These are phyloP conservation scores for Asclepias syriaca DNA, from an alignment of 257 asterid genomes.

Conservation along the genomic window DNA sequence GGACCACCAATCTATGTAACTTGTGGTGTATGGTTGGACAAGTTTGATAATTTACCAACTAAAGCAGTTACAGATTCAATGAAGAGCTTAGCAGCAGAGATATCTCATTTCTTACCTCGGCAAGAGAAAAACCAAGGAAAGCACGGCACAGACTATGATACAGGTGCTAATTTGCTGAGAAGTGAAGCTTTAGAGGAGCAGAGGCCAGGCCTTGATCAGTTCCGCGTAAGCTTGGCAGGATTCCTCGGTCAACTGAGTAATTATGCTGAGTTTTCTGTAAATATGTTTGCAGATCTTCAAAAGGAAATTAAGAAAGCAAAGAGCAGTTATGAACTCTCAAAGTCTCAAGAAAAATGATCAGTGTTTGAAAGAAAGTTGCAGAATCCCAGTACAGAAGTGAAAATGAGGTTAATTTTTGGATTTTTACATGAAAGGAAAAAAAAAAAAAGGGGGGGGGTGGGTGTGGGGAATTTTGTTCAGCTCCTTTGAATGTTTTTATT, in stretches of 20 bases:
- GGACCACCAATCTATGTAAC: conserved; percentile 96
- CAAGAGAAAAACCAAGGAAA: conserved; percentile 74
- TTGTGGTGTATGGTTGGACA: conserved; percentile 74
- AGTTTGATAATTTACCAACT: conserved; percentile 46
- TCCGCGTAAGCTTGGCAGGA: conserved; percentile 50
- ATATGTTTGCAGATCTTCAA: conserved; percentile 57
- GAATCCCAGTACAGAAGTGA: background rate
- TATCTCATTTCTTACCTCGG: conserved; percentile 65
- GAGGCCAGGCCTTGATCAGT: conserved; percentile 50
- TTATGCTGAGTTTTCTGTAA: conserved; percentile 62
- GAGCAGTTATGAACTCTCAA: conserved; percentile 40
- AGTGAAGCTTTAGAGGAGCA: conserved; percentile 41
- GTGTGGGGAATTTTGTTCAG: conserved; percentile 8
- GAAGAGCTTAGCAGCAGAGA: conserved; percentile 62
- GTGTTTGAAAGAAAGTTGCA: background rate
- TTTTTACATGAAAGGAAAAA: conserved; percentile 15
- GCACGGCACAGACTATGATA: conserved; percentile 22
- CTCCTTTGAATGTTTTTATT: conserved; percentile 3
- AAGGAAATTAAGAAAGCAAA: conserved; percentile 50
- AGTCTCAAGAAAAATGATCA: conserved; percentile 15
- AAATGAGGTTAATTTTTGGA: conserved; percentile 6
- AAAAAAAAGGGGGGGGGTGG: conserved; percentile 5
- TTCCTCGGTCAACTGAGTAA: conserved; percentile 64
- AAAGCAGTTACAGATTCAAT: conserved; percentile 61
- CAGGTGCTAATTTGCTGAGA: conserved; percentile 20